Evolutionary conservation across 352 stramenopile species (phyloP).

Genomic region (Phytopythium litorale): DNA sequence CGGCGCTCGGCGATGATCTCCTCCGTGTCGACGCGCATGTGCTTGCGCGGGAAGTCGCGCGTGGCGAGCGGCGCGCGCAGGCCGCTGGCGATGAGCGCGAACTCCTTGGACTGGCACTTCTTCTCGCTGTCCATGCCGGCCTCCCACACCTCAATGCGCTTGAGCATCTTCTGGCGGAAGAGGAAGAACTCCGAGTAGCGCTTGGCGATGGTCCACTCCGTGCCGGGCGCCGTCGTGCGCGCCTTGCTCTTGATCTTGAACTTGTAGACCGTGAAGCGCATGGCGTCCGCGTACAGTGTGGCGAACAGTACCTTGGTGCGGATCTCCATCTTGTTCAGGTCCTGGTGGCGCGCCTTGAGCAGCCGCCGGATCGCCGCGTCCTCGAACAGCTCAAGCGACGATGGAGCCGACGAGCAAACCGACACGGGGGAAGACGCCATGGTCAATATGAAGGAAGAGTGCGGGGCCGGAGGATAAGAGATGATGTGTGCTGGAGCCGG

Average conservation of each 20-base stretch:
- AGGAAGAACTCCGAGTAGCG: constrained; percentile 66
- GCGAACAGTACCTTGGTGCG: constrained; percentile 38
- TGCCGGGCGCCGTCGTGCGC: constrained; percentile 15
- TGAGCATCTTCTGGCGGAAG: constrained; percentile 44
- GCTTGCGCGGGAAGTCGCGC: constrained; percentile 48
- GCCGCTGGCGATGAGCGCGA: constrained; percentile 33
- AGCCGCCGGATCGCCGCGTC: constrained; percentile 29
- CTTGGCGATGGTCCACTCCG: constrained; percentile 50
- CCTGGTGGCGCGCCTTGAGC: constrained; percentile 42
- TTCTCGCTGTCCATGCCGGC: constrained; percentile 18
- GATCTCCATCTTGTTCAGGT: constrained; percentile 48
- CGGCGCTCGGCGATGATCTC: constrained; percentile 49
- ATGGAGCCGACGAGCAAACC: not conserved
- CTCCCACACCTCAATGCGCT: constrained; percentile 46
- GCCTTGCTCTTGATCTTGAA: constrained; percentile 47
- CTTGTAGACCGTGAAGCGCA: constrained; percentile 65
- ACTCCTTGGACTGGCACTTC: constrained; percentile 36
- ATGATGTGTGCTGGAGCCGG: constrained; percentile 1
- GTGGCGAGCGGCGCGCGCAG: constrained; percentile 38
- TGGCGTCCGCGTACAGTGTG: constrained; percentile 26
- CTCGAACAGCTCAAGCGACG: constrained; percentile 12
- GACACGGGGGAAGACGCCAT: constrained; percentile 3
- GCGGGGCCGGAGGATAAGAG: not conserved
- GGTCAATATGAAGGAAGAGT: not conserved
- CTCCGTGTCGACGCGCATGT: constrained; percentile 53